Percentiles rank a stretch among this genome's conserved stretches.
These are phyloP conservation scores for Hemisphaericaspora lyxosophila DNA, from an alignment of 1,139 yeast genomes.

Conservation along the genomic window DNA sequence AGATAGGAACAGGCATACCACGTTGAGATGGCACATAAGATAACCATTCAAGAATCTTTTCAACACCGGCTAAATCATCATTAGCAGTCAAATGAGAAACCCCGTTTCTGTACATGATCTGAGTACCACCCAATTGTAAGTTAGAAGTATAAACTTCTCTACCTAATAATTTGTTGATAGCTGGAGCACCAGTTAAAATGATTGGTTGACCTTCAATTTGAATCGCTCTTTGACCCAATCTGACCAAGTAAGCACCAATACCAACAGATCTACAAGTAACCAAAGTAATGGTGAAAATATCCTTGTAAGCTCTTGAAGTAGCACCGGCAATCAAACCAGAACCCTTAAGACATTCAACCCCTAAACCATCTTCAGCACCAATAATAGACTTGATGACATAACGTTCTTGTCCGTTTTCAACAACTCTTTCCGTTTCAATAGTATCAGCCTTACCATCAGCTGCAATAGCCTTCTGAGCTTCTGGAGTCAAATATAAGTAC, in stretches of 20 bases:
- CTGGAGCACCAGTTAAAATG: conserved; percentile 98
- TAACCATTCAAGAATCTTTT: conserved; percentile 92
- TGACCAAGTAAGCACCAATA: conserved; percentile 97
- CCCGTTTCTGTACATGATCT: conserved; percentile 97
- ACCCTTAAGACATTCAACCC: conserved; percentile 97
- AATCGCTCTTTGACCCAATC: conserved; percentile 97
- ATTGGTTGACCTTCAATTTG: conserved; percentile 99
- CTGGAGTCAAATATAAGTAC: conserved; percentile 78
- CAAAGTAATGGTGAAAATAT: conserved; percentile 91
- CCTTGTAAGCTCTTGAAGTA: conserved; percentile 95
- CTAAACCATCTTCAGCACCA: conserved; percentile 95
- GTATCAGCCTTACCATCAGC: conserved; percentile 59
- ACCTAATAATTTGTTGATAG: conserved; percentile 92
- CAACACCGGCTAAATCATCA: conserved; percentile 95
- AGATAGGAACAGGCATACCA: conserved; percentile 86
- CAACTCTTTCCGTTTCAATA: conserved; percentile 75
- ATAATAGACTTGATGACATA: conserved; percentile 78
- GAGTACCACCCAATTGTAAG: conserved; percentile 98
- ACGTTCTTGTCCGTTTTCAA: conserved; percentile 83
- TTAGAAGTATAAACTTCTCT: conserved; percentile 96
- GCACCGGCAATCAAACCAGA: conserved; percentile 99
- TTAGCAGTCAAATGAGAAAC: conserved; percentile 94
- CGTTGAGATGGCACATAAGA: conserved; percentile 94
- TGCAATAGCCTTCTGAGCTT: conserved; percentile 60
- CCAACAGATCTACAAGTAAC: conserved; percentile 99